Evolutionary conservation across 202 grass and related monocot genomes (phyloP).

Genomic region (Eragrostis tef): DNA sequence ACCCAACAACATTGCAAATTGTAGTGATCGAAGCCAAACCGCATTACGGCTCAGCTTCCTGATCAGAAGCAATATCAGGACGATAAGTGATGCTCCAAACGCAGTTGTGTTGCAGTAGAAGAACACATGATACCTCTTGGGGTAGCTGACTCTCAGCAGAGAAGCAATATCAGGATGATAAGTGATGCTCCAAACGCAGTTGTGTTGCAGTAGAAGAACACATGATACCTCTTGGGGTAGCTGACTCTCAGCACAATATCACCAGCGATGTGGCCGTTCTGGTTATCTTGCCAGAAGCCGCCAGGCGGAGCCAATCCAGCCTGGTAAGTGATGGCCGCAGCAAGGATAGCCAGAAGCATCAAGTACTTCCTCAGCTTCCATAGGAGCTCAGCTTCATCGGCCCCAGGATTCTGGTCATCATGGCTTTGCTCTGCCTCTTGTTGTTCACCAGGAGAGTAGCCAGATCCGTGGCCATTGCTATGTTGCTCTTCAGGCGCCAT

Average conservation of each 20-base stretch:
- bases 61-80: slow-evolving; percentile 58
- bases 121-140: slow-evolving; percentile 50
- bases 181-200: slow-evolving; percentile 58
- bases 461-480: neutral
- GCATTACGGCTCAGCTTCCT: slow-evolving; percentile 18
- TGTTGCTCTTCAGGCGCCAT: slow-evolving; percentile 29
- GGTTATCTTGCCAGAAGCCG: slow-evolving; percentile 57
- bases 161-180: slow-evolving; percentile 56
- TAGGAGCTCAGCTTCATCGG: slow-evolving; percentile 43
- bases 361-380: slow-evolving; percentile 60
- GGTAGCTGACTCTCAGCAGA: slow-evolving; percentile 49
- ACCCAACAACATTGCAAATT: slow-evolving; percentile 47
- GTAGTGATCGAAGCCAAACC: slow-evolving; percentile 46
- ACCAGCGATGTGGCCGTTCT: slow-evolving; percentile 21
- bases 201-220: slow-evolving; percentile 66
- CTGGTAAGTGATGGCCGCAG: slow-evolving; percentile 61
- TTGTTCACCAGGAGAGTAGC: neutral
- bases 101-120: slow-evolving; percentile 63
- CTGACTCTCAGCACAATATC: slow-evolving; percentile 45
- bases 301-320: slow-evolving; percentile 62
- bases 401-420: neutral
- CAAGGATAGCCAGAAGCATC: slow-evolving; percentile 63
- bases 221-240: slow-evolving; percentile 39
- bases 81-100: slow-evolving; percentile 54
- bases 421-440: neutral